Evolutionary conservation across 768 basidiomycete genomes (phyloP).

Genomic region (Rhodotorula diobovata): DNA sequence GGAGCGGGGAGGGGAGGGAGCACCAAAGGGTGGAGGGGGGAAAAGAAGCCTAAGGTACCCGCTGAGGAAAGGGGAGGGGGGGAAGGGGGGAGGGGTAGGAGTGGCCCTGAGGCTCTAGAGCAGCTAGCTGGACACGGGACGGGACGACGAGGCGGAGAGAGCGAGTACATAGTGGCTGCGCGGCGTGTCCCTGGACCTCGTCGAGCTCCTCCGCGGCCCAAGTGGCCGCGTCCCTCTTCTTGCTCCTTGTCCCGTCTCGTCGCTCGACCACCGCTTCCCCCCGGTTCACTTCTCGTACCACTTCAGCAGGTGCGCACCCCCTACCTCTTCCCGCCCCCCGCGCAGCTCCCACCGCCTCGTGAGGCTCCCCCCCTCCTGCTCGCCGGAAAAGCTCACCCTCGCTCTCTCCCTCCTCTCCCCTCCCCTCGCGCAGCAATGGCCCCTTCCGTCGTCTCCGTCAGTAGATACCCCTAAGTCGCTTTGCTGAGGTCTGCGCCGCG

Average conservation of each 20-base stretch:
- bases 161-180: background rate
- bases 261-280: background rate
- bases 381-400: background rate
- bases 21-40: background rate
- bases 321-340: background rate
- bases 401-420: background rate
- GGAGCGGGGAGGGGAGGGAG: background rate
- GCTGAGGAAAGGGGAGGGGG: background rate
- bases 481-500: constrained; percentile 24
- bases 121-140: background rate
- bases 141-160: background rate
- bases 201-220: background rate
- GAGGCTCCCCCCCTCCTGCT: too few relatives aligned
- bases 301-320: background rate
- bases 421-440: constrained; percentile 35
- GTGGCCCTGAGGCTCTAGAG: background rate
- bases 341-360: background rate
- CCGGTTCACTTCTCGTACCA: background rate
- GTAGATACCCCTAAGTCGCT: constrained; percentile 6
- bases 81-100: constrained; percentile 4
- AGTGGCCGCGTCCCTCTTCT: too few relatives aligned
- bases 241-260: background rate
- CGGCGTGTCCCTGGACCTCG: background rate
- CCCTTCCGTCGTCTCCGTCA: constrained; percentile 34
- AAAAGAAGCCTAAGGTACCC: background rate